phyloP scores from a whole-genome alignment of 495 filamentous ascomycete species.

The Pseudevernia furfuracea region DNA sequence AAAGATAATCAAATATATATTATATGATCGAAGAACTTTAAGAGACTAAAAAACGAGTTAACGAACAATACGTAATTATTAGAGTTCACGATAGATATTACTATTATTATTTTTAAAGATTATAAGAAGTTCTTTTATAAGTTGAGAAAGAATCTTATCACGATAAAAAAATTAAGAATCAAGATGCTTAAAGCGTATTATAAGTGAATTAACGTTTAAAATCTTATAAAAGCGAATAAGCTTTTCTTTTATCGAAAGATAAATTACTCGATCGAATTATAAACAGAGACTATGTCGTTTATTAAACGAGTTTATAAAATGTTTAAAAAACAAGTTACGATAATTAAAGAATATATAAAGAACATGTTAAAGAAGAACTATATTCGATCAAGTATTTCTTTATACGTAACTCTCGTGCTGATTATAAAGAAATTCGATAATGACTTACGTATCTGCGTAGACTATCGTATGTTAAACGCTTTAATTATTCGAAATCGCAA shows the following conservation, averaged over 20 bases:
- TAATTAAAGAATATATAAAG: slow-evolving; percentile 2
- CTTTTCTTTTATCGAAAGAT: too few species aligned
- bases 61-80: neutral
- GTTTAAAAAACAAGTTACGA: neutral
- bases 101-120: neutral
- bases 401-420: neutral
- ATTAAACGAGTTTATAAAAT: neutral
- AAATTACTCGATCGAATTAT: neutral
- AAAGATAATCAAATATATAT: neutral
- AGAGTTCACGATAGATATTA: neutral
- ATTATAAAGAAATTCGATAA: slow-evolving; percentile 8
- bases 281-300: neutral
- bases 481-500: too few species aligned
- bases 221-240: neutral
- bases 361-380: neutral
- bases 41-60: neutral
- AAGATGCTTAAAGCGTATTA: neutral
- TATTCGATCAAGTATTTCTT: neutral
- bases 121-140: neutral
- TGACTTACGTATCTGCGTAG: neutral
- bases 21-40: neutral
- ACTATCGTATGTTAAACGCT: too few species aligned
- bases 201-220: neutral
- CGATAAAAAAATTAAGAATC: neutral
- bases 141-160: neutral